Evolutionary conservation across 768 basidiomycete species (phyloP), one percentile per base, ranked within the genome.

Genomic region (Gloeopeniophorella convolvens): DNA sequence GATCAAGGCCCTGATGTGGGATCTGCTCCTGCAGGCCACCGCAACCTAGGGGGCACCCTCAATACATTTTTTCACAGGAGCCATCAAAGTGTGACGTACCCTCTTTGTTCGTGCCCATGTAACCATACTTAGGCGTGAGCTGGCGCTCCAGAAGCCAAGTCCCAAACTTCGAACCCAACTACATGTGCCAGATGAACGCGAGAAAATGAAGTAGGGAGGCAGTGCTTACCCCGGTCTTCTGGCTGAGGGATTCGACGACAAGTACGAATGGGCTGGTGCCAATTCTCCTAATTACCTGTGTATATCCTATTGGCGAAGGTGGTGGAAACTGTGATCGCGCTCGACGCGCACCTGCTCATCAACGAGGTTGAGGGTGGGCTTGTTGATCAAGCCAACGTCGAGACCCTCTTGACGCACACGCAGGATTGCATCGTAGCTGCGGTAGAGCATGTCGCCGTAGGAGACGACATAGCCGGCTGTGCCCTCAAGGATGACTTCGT

Each of bases 391-490:
- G 11, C 89, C 90, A 41, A 92, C 86, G 60, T 91, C 76, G 43
- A 90, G 56, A 3, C 89, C 89, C 57, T 79, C 68, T 68, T 83
- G 68, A 55, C 86, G 73, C 62, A 80, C 79, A 24, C 80, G 74
- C 50, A 89, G 66, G 36, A 92, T 89, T 12, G 90, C 90, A 61
- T 93, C 90, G 69, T 75, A 85, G 34, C 84, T 76, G 53, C 90
- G 74, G 66, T 92, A 88, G 18, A 91, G 68, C 85, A 88, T 88
- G 66, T 92, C 89, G 15, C 90, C 90, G 59, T 84, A 91, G 2
- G 85, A 76, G 33, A 93, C 83, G 26, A 93, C 84, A 57, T 89
- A 92, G 30, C 90, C 90, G 3, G 75, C 83, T 28, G 67, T 83
- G 35, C 89, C 89, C 61, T 89, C 85, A 10, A 73, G 68, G 59